Percentiles rank a stretch among this genome's conserved stretches.
These are phyloP conservation scores for Sordaria brevicollis DNA, from an alignment of 495 filamentous ascomycete genomes.

Conservation along the genomic window DNA sequence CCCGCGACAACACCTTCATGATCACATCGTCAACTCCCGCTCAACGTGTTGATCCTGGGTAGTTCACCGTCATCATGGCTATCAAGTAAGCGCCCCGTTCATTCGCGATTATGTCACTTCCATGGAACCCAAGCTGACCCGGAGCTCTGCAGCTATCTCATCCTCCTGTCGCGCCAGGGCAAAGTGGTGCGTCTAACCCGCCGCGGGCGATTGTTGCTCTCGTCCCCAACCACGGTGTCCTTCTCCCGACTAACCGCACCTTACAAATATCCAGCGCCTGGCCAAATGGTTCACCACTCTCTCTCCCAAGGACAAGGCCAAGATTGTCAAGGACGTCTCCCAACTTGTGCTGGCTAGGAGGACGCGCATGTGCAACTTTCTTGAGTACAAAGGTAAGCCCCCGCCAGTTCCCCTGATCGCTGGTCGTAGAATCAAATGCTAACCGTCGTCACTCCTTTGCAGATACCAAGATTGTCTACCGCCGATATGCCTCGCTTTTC, in stretches of 20 bases:
- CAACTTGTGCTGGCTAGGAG: slow-evolving; percentile 91
- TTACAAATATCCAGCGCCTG: slow-evolving; percentile 58
- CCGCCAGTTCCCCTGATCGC: neutral
- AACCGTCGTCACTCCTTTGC: slow-evolving; percentile 8
- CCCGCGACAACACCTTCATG: neutral
- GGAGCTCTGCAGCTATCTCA: slow-evolving; percentile 64
- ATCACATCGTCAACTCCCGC: neutral
- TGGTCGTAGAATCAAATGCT: neutral
- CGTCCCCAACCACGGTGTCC: slow-evolving; percentile 17
- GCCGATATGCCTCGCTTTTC: slow-evolving; percentile 96
- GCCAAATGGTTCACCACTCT: slow-evolving; percentile 99
- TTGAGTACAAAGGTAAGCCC: slow-evolving; percentile 87
- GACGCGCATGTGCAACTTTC: slow-evolving; percentile 99
- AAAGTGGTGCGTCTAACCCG: slow-evolving; percentile 73
- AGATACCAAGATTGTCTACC: slow-evolving; percentile 98
- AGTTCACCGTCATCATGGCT: slow-evolving; percentile 31
- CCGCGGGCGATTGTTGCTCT: slow-evolving; percentile 34
- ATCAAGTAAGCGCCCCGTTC: slow-evolving; percentile 30
- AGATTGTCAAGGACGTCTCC: slow-evolving; percentile 99
- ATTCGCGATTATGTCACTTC: neutral
- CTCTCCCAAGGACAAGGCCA: slow-evolving; percentile 96
- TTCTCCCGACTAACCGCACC: slow-evolving; percentile 23
- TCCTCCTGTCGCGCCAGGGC: slow-evolving; percentile 92
- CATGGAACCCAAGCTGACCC: slow-evolving; percentile 3
- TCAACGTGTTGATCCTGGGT: slow-evolving; percentile 1